These are phyloP conservation scores for Chlorociboria aeruginascens DNA, from an alignment of 495 filamentous ascomycete species.

Conservation along the genomic window DNA sequence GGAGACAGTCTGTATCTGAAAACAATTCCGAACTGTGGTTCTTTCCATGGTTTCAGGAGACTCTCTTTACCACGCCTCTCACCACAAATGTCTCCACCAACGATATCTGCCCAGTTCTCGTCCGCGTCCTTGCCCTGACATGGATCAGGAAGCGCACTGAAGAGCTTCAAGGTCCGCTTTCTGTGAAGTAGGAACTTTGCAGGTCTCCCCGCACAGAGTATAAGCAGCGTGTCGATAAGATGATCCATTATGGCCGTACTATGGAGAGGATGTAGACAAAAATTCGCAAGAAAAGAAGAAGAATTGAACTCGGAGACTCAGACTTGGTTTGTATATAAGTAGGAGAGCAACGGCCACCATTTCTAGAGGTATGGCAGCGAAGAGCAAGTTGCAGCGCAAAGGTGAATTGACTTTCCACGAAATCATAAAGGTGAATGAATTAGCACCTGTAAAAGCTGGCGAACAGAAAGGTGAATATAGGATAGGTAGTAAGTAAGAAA, in stretches of 20 bases:
- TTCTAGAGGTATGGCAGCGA: too few relatives aligned
- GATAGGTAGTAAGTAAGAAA: too few relatives aligned
- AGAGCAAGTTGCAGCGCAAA: too few relatives aligned
- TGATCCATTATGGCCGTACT: not conserved
- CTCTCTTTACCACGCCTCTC: not conserved
- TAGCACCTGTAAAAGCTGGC: too few relatives aligned
- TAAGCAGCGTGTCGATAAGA: not conserved
- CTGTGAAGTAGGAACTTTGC: not conserved
- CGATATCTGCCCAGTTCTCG: not conserved
- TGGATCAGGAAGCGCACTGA: not conserved
- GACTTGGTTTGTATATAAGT: too few relatives aligned
- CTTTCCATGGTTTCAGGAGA: not conserved
- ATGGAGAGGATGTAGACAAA: not conserved
- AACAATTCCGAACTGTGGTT: not conserved
- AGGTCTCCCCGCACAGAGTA: conserved; percentile 1
- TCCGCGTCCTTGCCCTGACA: not conserved
- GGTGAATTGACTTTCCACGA: too few relatives aligned
- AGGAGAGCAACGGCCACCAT: too few relatives aligned
- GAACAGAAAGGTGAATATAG: too few relatives aligned
- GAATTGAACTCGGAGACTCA: too few relatives aligned
- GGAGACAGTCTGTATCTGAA: conserved; percentile 1
- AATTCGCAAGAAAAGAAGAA: too few relatives aligned
- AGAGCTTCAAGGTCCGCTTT: conserved; percentile 1
- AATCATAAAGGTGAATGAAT: too few relatives aligned
- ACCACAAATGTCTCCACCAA: not conserved